Evolutionary conservation across 176 grass and related monocot genomes (phyloP), one percentile per base, ranked within the genome.

Genomic region (Secale cereale): DNA sequence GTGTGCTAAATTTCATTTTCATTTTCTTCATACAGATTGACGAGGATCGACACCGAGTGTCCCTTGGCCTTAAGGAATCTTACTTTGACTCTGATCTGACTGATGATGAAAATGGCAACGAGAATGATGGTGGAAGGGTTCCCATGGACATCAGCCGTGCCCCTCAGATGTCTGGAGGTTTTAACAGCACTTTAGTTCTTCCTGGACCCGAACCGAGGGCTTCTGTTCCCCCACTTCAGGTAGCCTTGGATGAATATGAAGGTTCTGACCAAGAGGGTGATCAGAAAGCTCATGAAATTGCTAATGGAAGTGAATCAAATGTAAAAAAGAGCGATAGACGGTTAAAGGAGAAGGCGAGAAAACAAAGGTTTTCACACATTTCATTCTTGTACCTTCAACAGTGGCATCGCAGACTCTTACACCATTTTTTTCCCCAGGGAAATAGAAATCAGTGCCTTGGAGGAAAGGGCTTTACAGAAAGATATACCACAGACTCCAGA

Each of bases 11-110:
- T 71, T 84, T 7, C 78, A n/a, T 41, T 69, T 80, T 28, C 29
- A 25, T 65, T 22, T 76, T 40, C 63, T 66, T 30, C 65, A 65
- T 93, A 40, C 79, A 98, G 96, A 90, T 98, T 25, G 93, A 98
- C 79, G 89, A 86, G 75, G 52, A 86, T 70, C 91, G 86, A 12
- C 90, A 92, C 41, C 76, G 89, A 79, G 88, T 98, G 67, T 91
- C 96, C 68, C 91, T 98, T 89, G 93, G 96, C 67, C 87, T 95
- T 89, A 94, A 92, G 78, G 92, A 89, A 88, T 94, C 91, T 76
- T 98, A 98, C 81, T 78, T 94, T 11, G 83, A 74, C 50, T 79
- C 85, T 59, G 86, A 40, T 88, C 17, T 59, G 20, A 80, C 40
- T 23, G 14, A 78, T 91, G 77, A 32, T 72, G 43, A 25, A 67